These are phyloP conservation scores for Heliosperma pusillum DNA, from an alignment of 148 eudicot genomes.

Conservation along the genomic window DNA sequence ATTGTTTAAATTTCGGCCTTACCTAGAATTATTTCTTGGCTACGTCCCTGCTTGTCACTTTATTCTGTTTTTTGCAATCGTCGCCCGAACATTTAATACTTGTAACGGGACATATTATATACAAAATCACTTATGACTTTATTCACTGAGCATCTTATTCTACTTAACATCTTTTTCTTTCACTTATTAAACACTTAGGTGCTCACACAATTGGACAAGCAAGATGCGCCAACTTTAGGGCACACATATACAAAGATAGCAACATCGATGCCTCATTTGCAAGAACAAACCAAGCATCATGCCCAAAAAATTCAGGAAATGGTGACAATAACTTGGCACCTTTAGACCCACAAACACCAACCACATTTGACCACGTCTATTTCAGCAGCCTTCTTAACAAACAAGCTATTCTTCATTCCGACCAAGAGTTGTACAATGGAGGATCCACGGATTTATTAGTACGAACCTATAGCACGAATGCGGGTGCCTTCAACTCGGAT, in stretches of 20 bases:
- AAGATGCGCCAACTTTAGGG: conserved; percentile 42
- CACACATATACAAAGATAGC: conserved; percentile 42
- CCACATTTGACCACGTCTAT: conserved; percentile 38
- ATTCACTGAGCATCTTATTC: too few species aligned
- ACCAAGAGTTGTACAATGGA: conserved; percentile 43
- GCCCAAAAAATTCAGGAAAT: conserved; percentile 38
- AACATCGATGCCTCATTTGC: conserved; percentile 50
- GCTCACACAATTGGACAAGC: conserved; percentile 54
- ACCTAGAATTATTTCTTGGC: too few species aligned
- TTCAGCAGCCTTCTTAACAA: conserved; percentile 29
- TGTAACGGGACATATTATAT: too few species aligned
- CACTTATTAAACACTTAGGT: conserved; percentile 18
- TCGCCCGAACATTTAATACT: too few species aligned
- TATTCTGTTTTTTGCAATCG: too few species aligned
- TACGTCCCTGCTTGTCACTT: too few species aligned
- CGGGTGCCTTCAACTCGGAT: conserved; percentile 32
- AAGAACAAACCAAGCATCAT: conserved; percentile 26
- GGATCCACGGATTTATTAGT: conserved; percentile 38
- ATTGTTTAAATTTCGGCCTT: too few species aligned
- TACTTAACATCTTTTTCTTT: background rate
- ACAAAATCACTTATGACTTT: too few species aligned
- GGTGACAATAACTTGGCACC: conserved; percentile 47
- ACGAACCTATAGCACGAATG: conserved; percentile 25
- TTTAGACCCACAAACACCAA: conserved; percentile 36
- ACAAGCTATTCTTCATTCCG: conserved; percentile 41